Evolutionary conservation across 495 filamentous ascomycete genomes (phyloP).

Genomic region (Trichoderma virens): DNA sequence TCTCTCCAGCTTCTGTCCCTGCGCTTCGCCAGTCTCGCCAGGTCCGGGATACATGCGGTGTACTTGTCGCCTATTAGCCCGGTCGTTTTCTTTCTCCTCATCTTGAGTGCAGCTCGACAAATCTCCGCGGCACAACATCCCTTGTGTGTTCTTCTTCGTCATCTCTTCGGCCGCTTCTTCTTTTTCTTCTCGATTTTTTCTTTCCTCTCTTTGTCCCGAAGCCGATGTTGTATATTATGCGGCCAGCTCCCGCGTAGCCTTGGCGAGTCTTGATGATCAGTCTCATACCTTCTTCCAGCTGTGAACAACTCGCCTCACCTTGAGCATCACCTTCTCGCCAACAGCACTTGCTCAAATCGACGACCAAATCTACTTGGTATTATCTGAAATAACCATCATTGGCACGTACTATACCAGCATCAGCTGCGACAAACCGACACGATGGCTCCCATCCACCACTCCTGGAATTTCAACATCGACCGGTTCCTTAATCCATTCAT

Average conservation of each 20-base stretch:
- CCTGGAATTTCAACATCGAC: slow-evolving; percentile 59
- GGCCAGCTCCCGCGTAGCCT: no score
- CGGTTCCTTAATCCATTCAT: slow-evolving; percentile 53
- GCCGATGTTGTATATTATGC: no score
- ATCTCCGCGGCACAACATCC: neutral
- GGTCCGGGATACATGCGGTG: neutral
- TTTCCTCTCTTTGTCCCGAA: no score
- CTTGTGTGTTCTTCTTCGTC: neutral
- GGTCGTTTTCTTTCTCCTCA: neutral
- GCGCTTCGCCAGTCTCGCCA: neutral
- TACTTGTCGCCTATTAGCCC: neutral
- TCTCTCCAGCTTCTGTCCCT: no score
- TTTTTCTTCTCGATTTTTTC: neutral
- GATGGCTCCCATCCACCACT: neutral
- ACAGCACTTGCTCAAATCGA: no score
- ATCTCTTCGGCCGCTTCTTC: neutral
- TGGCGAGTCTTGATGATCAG: no score
- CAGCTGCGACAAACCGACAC: neutral
- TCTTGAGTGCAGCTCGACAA: neutral
- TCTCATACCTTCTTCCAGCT: no score
- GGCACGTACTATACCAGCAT: neutral
- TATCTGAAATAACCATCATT: no score
- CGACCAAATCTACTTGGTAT: no score
- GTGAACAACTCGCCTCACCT: no score
- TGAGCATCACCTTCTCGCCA: no score